Conservation (phyloP, 2,329 filamentous ascomycete genomes). For the Elsinoe fawcettii region DNA sequence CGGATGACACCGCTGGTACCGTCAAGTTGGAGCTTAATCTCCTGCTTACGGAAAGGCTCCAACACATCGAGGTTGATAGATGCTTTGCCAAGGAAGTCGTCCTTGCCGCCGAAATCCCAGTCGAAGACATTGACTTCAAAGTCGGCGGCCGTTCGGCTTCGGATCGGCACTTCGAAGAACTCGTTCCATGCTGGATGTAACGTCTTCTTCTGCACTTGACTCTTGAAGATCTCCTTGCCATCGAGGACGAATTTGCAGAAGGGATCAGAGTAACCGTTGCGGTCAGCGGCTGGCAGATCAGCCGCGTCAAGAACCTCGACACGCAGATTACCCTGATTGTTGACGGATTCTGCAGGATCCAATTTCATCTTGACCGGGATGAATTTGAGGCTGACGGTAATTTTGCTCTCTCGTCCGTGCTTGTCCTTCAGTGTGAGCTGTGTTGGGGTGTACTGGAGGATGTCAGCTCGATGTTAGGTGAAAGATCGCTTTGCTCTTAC, state of each 20-base stretch:
- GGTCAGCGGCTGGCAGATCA: conserved; percentile 85
- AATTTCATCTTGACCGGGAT: conserved; percentile 90
- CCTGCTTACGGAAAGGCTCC: conserved; percentile 76
- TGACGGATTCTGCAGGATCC: conserved; percentile 92
- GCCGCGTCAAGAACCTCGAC: conserved; percentile 85
- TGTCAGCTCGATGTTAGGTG: conserved; percentile 14
- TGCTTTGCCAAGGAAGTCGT: conserved; percentile 76
- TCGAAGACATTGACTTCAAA: conserved; percentile 82
- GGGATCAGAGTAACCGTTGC: conserved; percentile 94
- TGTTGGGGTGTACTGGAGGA: conserved; percentile 74
- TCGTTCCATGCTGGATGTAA: conserved; percentile 94
- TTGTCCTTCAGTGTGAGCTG: conserved; percentile 71
- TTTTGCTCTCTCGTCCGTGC: conserved; percentile 65
- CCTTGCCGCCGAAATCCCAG: conserved; percentile 94
- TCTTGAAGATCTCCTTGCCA: conserved; percentile 86
- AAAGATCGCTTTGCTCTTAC: conserved; percentile 43
- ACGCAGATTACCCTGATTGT: conserved; percentile 92
- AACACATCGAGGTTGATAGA: conserved; percentile 68
- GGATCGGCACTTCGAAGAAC: conserved; percentile 76
- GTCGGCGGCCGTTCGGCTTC: conserved; percentile 75
- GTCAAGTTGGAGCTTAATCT: conserved; percentile 67
- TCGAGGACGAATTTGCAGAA: conserved; percentile 93
- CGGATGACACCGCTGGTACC: conserved; percentile 82
- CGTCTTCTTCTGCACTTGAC: conserved; percentile 94
- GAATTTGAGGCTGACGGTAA: conserved; percentile 91